A percentile compares a stretch with the other conserved stretches of the same genome.
These are phyloP conservation scores for Spinellus fusiger DNA, from an alignment of 192 early-diverging fungal genomes.

Conservation along the genomic window DNA sequence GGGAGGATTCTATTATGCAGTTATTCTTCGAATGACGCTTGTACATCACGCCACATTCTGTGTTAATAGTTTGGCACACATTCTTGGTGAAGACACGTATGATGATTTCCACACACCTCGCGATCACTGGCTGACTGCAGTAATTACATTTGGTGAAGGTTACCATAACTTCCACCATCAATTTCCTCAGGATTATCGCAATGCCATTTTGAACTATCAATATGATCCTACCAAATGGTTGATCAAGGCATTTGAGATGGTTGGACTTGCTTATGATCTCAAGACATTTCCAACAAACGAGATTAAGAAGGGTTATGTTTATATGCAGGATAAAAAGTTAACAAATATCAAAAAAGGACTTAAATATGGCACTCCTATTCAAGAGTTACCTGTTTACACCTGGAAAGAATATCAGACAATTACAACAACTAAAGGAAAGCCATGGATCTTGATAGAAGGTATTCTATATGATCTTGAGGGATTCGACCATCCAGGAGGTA, in stretches of 20 bases:
- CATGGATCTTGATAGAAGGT: constrained; percentile 82
- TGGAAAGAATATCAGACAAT: constrained; percentile 58
- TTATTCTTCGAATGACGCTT: constrained; percentile 62
- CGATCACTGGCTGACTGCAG: constrained; percentile 74
- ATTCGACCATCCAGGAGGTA: constrained; percentile 91
- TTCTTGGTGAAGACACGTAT: constrained; percentile 62
- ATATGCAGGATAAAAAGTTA: constrained; percentile 78
- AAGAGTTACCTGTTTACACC: constrained; percentile 62
- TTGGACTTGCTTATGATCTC: constrained; percentile 70
- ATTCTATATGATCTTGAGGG: constrained; percentile 73
- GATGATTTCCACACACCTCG: constrained; percentile 79
- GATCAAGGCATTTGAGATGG: constrained; percentile 46
- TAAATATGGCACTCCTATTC: constrained; percentile 68
- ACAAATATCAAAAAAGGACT: constrained; percentile 52
- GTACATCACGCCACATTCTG: constrained; percentile 90
- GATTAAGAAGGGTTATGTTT: constrained; percentile 67
- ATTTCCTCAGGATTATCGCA: constrained; percentile 84
- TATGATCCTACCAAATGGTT: constrained; percentile 88
- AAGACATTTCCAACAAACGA: constrained; percentile 77
- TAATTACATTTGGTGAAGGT: constrained; percentile 75
- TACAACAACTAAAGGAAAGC: constrained; percentile 59
- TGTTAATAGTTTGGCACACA: constrained; percentile 78
- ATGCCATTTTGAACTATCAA: constrained; percentile 70
- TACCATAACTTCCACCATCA: constrained; percentile 89
- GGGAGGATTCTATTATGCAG: constrained; percentile 77